Base-by-base conservation (phyloP, 2,329 filamentous ascomycete genomes). In the Diplocarpon rosae region DNA sequence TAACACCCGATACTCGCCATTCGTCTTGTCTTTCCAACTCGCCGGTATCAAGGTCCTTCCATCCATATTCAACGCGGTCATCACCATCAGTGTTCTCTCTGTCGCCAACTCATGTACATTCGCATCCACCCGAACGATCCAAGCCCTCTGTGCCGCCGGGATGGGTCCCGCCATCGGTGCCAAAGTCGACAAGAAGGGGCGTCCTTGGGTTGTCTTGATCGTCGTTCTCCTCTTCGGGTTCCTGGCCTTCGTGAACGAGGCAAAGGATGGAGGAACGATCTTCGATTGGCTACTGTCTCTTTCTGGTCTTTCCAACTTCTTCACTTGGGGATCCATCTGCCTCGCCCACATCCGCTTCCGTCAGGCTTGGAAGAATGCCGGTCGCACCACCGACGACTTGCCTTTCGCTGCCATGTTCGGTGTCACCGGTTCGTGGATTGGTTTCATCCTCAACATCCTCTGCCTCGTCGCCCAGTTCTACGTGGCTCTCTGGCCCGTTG, bases 41-140 rank as follows among this genome's bases (percentile, higher is more conserved):
- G 88, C 88, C 3, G 83, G 85, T 13, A 93, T 95, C 58, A 68
- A 77, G 42, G 80, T 81, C 2, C 75, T 95, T 3, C 86, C 87
- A 2, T 89, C 84, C 0, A 77, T 95, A 48, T 93, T 95, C 82
- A 96, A 96, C 65, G 80, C 80, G 20, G 86, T 95, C 52, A 95
- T 96, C 62, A 80, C 95, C 61, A 78, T 94, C 49, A 83, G 87
- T 17, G 88, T 95, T 24, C 69, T 95, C 24, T 93, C 86, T 0
- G 89, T 95, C 50, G 88, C 88, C 45, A 95, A 95, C 66, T 90
- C 85, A 9, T 83, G 87, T 53, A 84, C 95, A 45, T 96, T 94
- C 58, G 90, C 87, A 36, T 89, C 86, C 15, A 92, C 86, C 1
- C 82, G 90, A 55, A 95, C 89, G 2, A 77, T 96, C 5, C 86